Evolutionary conservation across 306 rosid species (phyloP).

Genomic region (Ziziphus jujuba): DNA sequence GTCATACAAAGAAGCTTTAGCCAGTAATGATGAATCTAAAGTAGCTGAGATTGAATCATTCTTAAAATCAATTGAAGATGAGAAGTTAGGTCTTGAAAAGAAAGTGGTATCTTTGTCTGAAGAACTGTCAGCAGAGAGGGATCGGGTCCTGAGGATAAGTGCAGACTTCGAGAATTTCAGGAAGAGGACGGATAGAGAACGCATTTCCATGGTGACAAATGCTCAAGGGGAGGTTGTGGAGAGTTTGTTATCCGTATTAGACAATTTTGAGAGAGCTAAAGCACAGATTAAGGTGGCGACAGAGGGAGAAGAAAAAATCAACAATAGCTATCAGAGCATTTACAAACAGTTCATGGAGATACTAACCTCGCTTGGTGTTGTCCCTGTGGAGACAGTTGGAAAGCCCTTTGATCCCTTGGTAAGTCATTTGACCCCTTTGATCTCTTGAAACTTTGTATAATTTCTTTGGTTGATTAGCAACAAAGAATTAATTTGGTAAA

Average conservation of each 20-base stretch:
- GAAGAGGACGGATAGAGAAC: constrained; percentile 93
- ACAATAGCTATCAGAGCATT: constrained; percentile 89
- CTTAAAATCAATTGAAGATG: constrained; percentile 69
- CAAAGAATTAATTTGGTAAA: not conserved
- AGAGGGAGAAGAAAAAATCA: constrained; percentile 89
- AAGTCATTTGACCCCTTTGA: constrained; percentile 37
- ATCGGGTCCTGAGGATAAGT: constrained; percentile 79
- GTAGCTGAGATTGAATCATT: constrained; percentile 66
- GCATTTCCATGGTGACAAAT: constrained; percentile 73
- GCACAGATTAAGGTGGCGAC: constrained; percentile 84
- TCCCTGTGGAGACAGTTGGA: constrained; percentile 79
- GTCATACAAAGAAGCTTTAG: constrained; percentile 75
- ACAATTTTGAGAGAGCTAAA: constrained; percentile 97
- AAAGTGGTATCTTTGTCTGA: constrained; percentile 55
- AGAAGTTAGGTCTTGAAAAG: constrained; percentile 52
- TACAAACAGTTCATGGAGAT: constrained; percentile 82
- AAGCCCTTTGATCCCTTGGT: constrained; percentile 91
- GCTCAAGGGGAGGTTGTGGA: constrained; percentile 94
- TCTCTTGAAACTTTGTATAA: too few species aligned
- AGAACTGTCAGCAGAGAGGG: constrained; percentile 61
- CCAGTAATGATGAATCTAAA: constrained; percentile 60
- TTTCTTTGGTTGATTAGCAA: not conserved
- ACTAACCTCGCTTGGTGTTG: constrained; percentile 74
- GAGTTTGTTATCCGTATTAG: constrained; percentile 72
- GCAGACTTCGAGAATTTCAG: constrained; percentile 97